Evolutionary conservation across 169 alveolate species (phyloP).

Genomic region (Eimeria necatrix): DNA sequence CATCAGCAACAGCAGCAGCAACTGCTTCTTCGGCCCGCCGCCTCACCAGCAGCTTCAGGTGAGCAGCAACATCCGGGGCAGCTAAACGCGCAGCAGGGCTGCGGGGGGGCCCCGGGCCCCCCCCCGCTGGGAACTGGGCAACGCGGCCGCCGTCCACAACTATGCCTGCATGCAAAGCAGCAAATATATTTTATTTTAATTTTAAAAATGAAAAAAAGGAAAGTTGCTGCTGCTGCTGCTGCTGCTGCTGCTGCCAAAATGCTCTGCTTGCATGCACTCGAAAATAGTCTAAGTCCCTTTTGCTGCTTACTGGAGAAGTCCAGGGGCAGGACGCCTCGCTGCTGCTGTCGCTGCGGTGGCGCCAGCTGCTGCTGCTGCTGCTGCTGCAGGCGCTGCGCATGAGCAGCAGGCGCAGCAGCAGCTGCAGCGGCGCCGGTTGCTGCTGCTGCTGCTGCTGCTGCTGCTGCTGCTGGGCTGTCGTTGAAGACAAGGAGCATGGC

Average conservation of each 20-base stretch:
- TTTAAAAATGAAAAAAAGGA: neutral
- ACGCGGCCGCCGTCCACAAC: constrained; percentile 66
- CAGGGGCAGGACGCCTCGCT: neutral
- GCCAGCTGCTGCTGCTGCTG: constrained; percentile 4
- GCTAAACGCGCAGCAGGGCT: neutral
- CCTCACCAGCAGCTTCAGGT: constrained; percentile 17
- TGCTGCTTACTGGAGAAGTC: constrained; percentile 53
- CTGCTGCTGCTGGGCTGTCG: constrained; percentile 34
- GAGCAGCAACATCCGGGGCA: neutral
- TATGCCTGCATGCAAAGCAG: constrained; percentile 36
- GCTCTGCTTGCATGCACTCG: neutral
- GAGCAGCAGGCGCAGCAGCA: neutral
- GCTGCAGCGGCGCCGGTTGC: constrained; percentile 14
- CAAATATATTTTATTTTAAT: too few species aligned
- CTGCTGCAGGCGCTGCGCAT: neutral
- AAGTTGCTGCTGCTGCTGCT: too few species aligned
- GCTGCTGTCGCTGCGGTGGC: constrained; percentile 34
- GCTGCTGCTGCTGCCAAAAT: too few species aligned
- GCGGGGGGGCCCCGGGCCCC: neutral
- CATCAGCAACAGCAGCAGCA: constrained; percentile 46
- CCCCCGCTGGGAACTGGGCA: constrained; percentile 48
- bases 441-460: neutral
- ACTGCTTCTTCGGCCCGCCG: constrained; percentile 63
- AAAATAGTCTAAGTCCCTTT: neutral
- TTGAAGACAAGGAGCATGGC: constrained; percentile 72